Evolutionary conservation across 2,329 filamentous ascomycete species (phyloP), one percentile per base, ranked within the genome.

Genomic region (Botrytis porri): DNA sequence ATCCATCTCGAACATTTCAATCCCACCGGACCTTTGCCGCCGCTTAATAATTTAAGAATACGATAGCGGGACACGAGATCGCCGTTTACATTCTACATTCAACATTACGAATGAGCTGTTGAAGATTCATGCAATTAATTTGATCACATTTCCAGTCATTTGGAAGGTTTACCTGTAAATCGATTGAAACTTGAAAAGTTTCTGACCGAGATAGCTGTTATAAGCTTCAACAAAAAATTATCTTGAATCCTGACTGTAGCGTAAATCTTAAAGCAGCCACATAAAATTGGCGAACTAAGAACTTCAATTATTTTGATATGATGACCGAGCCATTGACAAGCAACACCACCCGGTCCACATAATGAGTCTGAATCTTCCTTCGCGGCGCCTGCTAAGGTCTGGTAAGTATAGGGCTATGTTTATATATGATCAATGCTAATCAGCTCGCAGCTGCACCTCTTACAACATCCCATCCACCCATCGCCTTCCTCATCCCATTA

Each of bases 301-400:
- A 72, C 63, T 72, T 72, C 63, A 61, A 72, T 69, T 69, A 69
- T 72, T 72, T 72, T 72, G 63, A 72, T 72, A 59, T 37, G 22
- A 43, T 32, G 54, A 14, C 5, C 20, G 10, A 45, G 14, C 48
- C 48, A 69, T 48, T 35, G 51, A 41, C 20, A 48, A 61, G 63
- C 37, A 73, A 39, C 41, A 66, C 41, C 70, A 67, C 63, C 73
- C 60, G 66, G 75, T 71, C 76, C 71, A 73, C 71, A 77, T 70
- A 65, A 94, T 93, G 91, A 92, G 86, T 83, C 82, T 91, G 78
- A 87, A 87, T 82, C 83, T 89, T 80, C 89, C 90, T 77, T 85
- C 89, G 78, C 84, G 88, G 84, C 88, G 87, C 83, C 83, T 91
- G 78, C 84, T 87, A 72, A 84, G 85, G 79, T 84, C 86, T 81